phyloP scores from a whole-genome alignment of 805 yeast genomes.

The Suhomyces emberorum region DNA sequence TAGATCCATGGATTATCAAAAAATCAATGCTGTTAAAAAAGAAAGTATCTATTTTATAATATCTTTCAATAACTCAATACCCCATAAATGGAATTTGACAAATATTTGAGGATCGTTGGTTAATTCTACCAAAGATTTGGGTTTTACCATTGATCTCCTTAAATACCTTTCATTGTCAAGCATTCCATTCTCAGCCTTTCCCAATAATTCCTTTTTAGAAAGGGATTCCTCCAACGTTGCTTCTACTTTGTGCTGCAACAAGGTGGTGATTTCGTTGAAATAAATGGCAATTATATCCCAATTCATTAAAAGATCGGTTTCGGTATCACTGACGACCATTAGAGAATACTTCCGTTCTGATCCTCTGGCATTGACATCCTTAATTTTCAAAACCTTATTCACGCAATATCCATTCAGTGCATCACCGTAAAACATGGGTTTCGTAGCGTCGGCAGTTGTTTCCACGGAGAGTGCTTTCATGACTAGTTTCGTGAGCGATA shows the following conservation, averaged over 20 bases:
- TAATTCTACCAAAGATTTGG: constrained; percentile 53
- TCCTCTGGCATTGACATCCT: constrained; percentile 68
- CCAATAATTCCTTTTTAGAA: constrained; percentile 24
- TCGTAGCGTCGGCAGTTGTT: constrained; percentile 53
- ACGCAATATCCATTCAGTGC: constrained; percentile 58
- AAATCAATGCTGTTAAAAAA: background rate
- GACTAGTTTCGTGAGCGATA: constrained; percentile 55
- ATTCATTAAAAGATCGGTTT: constrained; percentile 46
- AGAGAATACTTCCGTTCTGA: constrained; percentile 66
- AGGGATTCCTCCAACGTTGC: constrained; percentile 9
- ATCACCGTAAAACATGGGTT: constrained; percentile 66
- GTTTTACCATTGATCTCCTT: constrained; percentile 54
- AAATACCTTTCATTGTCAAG: constrained; percentile 50
- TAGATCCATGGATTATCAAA: constrained; percentile 9
- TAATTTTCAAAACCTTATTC: constrained; percentile 56
- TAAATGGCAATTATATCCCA: constrained; percentile 50
- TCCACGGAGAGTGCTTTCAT: constrained; percentile 67
- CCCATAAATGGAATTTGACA: constrained; percentile 63
- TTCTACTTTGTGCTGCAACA: constrained; percentile 16
- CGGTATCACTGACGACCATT: constrained; percentile 55
- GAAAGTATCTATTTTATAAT: constrained; percentile 9
- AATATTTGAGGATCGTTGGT: constrained; percentile 53
- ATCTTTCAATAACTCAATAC: constrained; percentile 46
- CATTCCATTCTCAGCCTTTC: constrained; percentile 6
- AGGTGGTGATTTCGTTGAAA: constrained; percentile 22